Conservation (phyloP, 2,329 filamentous ascomycete species). For the Colletotrichum lini region DNA sequence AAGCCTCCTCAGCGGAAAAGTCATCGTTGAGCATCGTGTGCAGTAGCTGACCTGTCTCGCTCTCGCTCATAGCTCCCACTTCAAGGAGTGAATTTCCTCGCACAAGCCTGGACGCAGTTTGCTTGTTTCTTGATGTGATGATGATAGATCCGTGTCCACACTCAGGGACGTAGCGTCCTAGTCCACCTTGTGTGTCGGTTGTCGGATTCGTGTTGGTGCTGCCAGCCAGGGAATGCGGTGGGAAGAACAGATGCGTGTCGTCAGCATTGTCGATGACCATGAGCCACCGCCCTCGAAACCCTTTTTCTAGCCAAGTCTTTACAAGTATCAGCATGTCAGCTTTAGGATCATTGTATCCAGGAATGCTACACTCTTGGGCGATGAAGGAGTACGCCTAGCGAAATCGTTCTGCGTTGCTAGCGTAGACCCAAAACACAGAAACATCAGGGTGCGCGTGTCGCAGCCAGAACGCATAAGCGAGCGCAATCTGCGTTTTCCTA, state of each 20-base stretch:
- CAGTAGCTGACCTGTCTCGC: slow-evolving; percentile 47
- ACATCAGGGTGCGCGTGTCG: slow-evolving; percentile 41
- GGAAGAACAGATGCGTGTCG: slow-evolving; percentile 7
- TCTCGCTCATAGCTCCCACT: slow-evolving; percentile 49
- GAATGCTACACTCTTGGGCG: background rate
- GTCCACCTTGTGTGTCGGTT: background rate
- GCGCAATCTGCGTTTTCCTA: slow-evolving; percentile 53
- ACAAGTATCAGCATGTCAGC: background rate
- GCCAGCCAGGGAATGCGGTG: background rate
- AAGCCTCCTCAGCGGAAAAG: background rate
- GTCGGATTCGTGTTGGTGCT: background rate
- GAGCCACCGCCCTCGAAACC: slow-evolving; percentile 42
- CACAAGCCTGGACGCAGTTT: slow-evolving; percentile 47
- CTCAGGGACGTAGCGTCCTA: slow-evolving; percentile 47
- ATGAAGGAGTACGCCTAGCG: slow-evolving; percentile 14
- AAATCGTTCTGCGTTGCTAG: slow-evolving; percentile 50
- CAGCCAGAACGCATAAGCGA: slow-evolving; percentile 49
- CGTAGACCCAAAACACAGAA: slow-evolving; percentile 53
- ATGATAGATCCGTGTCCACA: slow-evolving; percentile 50
- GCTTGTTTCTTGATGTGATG: slow-evolving; percentile 53
- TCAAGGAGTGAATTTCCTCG: slow-evolving; percentile 45
- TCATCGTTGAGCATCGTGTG: slow-evolving; percentile 38
- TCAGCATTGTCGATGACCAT: slow-evolving; percentile 41
- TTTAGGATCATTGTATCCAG: background rate
- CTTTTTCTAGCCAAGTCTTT: background rate